A percentile compares a stretch with the other conserved stretches of the same genome.
Evolutionary conservation across 2,329 filamentous ascomycete species (phyloP).

Genomic region (Cadophora malorum): DNA sequence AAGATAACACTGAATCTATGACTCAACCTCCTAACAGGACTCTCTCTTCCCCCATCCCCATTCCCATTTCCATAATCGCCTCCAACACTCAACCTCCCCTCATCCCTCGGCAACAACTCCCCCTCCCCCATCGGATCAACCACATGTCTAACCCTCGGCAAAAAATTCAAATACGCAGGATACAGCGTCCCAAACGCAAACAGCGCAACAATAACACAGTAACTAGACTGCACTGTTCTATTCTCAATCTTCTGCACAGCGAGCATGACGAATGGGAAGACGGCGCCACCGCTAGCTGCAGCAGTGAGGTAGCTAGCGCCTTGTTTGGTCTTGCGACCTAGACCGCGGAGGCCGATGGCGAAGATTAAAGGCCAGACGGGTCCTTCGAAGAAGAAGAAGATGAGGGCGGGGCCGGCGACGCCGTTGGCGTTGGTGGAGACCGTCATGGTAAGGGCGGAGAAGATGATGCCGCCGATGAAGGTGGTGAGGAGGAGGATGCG

Average conservation of each 20-base stretch:
- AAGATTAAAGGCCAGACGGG: conserved; percentile 86
- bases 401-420: conserved; percentile 64
- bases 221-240: conserved; percentile 35
- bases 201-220: conserved; percentile 41
- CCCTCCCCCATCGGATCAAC: conserved; percentile 35
- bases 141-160: conserved; percentile 34
- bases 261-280: conserved; percentile 42
- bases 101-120: conserved; percentile 7
- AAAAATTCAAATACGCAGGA: conserved; percentile 41
- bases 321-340: conserved; percentile 81
- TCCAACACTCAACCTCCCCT: background rate
- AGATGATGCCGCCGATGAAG: conserved; percentile 65
- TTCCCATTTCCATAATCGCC: background rate
- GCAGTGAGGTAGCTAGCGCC: conserved; percentile 76
- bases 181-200: conserved; percentile 37
- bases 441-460: conserved; percentile 55
- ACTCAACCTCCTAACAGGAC: conserved; percentile 29
- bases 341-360: conserved; percentile 77
- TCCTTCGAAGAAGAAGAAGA: conserved; percentile 82
- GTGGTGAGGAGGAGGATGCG: conserved; percentile 72
- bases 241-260: conserved; percentile 34
- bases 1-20: conserved; percentile 28
- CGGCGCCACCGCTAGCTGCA: conserved; percentile 37
- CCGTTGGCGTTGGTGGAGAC: conserved; percentile 53
- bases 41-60: conserved; percentile 12